Evolutionary conservation across 2,329 filamentous ascomycete genomes (phyloP).

Genomic region (Talaromyces rugulosus): DNA sequence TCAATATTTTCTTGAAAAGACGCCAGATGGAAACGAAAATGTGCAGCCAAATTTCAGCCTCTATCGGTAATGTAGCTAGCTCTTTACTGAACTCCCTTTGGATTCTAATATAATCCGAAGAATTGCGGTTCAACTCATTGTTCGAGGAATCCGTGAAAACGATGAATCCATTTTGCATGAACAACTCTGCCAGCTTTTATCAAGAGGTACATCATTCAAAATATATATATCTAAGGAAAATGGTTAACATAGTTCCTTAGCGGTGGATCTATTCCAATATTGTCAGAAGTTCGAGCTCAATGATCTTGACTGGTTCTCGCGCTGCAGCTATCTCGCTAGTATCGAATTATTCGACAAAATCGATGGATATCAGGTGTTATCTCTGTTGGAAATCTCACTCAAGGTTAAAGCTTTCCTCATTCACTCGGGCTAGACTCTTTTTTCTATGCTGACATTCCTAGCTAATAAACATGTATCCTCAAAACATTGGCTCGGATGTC

Average conservation of each 20-base stretch:
- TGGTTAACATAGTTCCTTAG: neutral
- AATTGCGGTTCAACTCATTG: conserved; percentile 4
- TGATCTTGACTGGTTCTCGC: conserved; percentile 12
- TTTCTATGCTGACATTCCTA: conserved; percentile 13
- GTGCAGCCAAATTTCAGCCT: conserved; percentile 1
- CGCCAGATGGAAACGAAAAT: neutral
- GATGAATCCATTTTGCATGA: neutral
- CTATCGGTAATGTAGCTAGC: conserved; percentile 1
- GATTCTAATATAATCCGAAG: conserved; percentile 1
- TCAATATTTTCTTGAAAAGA: neutral
- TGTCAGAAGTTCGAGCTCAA: neutral
- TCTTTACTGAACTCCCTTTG: neutral
- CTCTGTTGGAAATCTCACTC: neutral
- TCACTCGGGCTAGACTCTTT: conserved; percentile 28
- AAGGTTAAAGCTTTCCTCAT: neutral
- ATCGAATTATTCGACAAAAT: conserved; percentile 1
- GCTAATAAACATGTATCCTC: conserved; percentile 38
- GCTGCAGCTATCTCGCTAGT: conserved; percentile 4
- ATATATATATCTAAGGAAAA: no score
- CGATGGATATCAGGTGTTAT: neutral
- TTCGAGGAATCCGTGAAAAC: conserved; percentile 1
- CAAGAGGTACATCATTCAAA: neutral
- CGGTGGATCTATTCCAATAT: neutral
- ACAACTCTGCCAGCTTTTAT: conserved; percentile 4
- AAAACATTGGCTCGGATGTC: conserved; percentile 16